Percentiles rank a stretch among this genome's conserved stretches.
Conservation (phyloP, 1,284 basidiomycete genomes). For the Puccinia sorghi region DNA sequence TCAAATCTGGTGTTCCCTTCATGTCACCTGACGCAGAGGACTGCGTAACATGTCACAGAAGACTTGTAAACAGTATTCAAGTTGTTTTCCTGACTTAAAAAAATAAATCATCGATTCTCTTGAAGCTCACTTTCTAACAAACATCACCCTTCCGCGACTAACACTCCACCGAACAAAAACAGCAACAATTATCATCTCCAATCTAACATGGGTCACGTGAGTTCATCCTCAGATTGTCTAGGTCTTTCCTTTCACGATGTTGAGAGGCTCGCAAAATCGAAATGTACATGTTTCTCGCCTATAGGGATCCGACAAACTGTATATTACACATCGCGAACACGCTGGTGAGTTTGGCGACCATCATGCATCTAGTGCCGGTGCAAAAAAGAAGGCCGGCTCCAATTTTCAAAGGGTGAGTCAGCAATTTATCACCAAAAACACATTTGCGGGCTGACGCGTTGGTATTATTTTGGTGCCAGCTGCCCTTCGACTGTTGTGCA, state of each 20-base stretch:
- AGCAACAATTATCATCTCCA: neutral
- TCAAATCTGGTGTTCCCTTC: too few species aligned
- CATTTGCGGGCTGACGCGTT: neutral
- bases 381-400: slow-evolving; percentile 35
- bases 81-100: too few species aligned
- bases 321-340: slow-evolving; percentile 81
- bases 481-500: slow-evolving; percentile 87
- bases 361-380: slow-evolving; percentile 46
- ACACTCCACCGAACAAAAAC: too few species aligned
- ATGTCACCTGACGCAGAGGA: too few species aligned
- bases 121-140: too few species aligned
- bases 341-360: slow-evolving; percentile 66
- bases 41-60: too few species aligned
- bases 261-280: neutral
- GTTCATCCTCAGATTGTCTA: neutral
- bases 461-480: slow-evolving; percentile 58
- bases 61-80: too few species aligned
- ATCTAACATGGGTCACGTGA: slow-evolving; percentile 4
- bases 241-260: neutral
- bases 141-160: too few species aligned
- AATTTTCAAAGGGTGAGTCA: slow-evolving; percentile 43
- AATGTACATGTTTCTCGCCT: neutral
- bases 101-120: too few species aligned
- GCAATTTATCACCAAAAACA: slow-evolving; percentile 7
- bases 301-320: slow-evolving; percentile 62